phyloP scores from a whole-genome alignment of 306 rosid genomes.

The Prosopis cineraria region DNA sequence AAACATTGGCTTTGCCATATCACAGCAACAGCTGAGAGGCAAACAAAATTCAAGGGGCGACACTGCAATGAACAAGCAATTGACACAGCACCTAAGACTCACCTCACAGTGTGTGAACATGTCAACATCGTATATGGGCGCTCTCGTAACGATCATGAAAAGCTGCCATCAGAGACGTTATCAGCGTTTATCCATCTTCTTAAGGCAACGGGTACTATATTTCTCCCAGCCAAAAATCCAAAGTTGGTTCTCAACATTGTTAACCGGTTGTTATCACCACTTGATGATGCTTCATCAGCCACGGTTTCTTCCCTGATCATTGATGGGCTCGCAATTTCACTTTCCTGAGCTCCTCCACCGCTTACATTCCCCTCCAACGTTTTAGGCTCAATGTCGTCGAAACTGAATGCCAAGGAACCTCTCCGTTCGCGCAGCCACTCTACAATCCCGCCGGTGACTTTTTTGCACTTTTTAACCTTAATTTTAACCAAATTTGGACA shows the following conservation, averaged over 20 bases:
- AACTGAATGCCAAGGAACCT: constrained; percentile 58
- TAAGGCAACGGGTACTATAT: constrained; percentile 52
- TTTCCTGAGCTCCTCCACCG: constrained; percentile 46
- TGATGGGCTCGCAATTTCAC: constrained; percentile 30
- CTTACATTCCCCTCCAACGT: constrained; percentile 48
- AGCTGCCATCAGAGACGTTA: constrained; percentile 35
- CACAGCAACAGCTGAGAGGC: background rate
- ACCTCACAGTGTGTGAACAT: background rate
- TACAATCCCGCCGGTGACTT: constrained; percentile 57
- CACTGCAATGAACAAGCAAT: constrained; percentile 23
- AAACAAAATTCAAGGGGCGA: constrained; percentile 23
- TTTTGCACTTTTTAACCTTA: constrained; percentile 80
- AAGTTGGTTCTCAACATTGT: constrained; percentile 52
- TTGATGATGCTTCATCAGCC: constrained; percentile 45
- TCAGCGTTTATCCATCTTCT: constrained; percentile 57
- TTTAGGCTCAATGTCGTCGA: constrained; percentile 58
- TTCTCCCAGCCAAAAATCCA: constrained; percentile 54
- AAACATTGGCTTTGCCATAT: constrained; percentile 6
- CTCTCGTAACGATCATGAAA: constrained; percentile 30
- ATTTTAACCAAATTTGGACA: constrained; percentile 83
- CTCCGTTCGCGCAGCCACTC: constrained; percentile 70
- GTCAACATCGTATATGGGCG: constrained; percentile 28
- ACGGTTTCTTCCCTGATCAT: constrained; percentile 4
- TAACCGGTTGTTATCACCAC: constrained; percentile 42
- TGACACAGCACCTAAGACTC: constrained; percentile 16